Evolutionary conservation across 1,284 basidiomycete genomes (phyloP), one percentile per base, ranked within the genome.

Genomic region (Ceratobasidium sp.): DNA sequence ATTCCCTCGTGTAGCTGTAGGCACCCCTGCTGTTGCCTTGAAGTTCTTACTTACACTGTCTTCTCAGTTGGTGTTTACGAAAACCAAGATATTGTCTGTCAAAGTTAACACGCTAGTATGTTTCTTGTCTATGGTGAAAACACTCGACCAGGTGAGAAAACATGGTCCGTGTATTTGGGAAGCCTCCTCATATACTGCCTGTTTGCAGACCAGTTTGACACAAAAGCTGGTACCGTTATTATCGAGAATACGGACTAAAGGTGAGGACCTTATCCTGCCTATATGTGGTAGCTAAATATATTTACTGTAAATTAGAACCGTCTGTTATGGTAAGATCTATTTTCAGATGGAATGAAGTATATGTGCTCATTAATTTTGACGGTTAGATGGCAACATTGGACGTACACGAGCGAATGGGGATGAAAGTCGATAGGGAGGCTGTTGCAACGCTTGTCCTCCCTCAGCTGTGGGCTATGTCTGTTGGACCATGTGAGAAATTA

Each of bases 361-460:
- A 8, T 46, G 1, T 14, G 73, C 32, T 69, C 64, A 73, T 46
- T 14, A 13, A 59, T 59, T 43, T 28, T 52, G 46, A 28, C 43
- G n/a, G 11, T 61, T 75, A 94, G 92, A 92, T 96, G 87, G 94
- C 95, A 0, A 98, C 96, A 0, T 83, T 98, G 50, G 90, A 89
- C 9, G 96, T 99, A 0, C 96, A 99, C 82, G 96, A 98, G 81
- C 94, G 93, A 2, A 98, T 98, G 95, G 94, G 96, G 1, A 87
- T 89, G 77, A 99, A 98, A 80, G 92, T 98, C 3, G 96, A 98
- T 77, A 87, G 95, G 55, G 96, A 98, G 82, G 94, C 96, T 3
- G 92, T 98, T 18, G 97, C 97, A 0, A 97, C 93, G 0, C 86
- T 96, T 43, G 94, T 98, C 16, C 84, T 98, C 18, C 96, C 96